Conservation (phyloP, 2,329 filamentous ascomycete genomes). For the Anthostomella pinea region DNA sequence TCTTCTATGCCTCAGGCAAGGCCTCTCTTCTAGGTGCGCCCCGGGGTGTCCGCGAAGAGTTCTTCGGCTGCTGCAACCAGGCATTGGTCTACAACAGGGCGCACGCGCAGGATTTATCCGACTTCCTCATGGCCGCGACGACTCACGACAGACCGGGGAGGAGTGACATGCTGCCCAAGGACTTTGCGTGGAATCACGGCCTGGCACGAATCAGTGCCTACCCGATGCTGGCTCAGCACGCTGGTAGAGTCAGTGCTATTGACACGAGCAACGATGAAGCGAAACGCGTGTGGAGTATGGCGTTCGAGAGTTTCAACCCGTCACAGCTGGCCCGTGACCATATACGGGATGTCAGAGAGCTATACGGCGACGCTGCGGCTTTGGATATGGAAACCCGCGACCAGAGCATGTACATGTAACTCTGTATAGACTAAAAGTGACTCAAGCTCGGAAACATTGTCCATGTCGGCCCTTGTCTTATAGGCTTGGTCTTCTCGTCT, state of each 20-base stretch:
- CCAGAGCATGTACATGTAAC: too few relatives aligned
- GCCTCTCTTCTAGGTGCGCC: conserved; percentile 26
- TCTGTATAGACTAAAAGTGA: too few relatives aligned
- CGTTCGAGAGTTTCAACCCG: conserved; percentile 28
- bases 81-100: conserved; percentile 30
- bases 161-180: conserved; percentile 31
- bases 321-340: conserved; percentile 21
- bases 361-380: conserved; percentile 21
- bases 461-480: too few relatives aligned
- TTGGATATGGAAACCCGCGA: conserved; percentile 6
- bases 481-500: too few relatives aligned
- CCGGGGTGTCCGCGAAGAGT: conserved; percentile 29
- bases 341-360: conserved; percentile 18
- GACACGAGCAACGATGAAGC: conserved; percentile 30
- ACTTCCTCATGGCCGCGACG: conserved; percentile 22
- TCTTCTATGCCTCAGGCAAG: conserved; percentile 33
- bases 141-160: conserved; percentile 19
- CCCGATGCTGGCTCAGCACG: conserved; percentile 33
- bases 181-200: conserved; percentile 29
- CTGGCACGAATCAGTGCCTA: conserved; percentile 31
- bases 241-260: conserved; percentile 28
- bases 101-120: conserved; percentile 22
- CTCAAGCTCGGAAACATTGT: too few relatives aligned
- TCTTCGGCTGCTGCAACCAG: conserved; percentile 32
- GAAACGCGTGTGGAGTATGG: conserved; percentile 32